Conservation (phyloP, 75 land plant genomes). For the Selaginella tamariscina region DNA sequence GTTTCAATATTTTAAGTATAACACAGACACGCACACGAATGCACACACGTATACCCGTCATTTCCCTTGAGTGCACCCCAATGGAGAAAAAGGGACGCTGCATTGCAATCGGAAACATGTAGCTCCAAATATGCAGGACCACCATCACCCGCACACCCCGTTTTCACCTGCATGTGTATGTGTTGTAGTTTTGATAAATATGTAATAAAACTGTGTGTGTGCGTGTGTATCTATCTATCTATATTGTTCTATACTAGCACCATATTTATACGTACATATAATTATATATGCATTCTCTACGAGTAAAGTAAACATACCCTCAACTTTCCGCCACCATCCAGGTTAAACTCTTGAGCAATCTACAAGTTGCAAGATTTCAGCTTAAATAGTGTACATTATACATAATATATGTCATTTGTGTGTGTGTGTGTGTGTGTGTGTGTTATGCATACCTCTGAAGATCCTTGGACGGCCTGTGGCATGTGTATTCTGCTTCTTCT, state of each 20-base stretch:
- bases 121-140: constrained; percentile 36
- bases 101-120: constrained; percentile 40
- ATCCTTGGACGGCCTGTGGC: neutral
- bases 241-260: no score
- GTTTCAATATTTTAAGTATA: neutral
- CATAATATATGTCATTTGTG: no score
- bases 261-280: neutral
- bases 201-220: neutral
- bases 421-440: no score
- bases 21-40: constrained; percentile 3
- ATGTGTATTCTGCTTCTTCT: neutral
- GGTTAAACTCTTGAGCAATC: constrained; percentile 44
- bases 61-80: constrained; percentile 61
- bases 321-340: constrained; percentile 55
- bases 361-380: constrained; percentile 6
- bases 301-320: no score
- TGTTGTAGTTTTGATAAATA: neutral
- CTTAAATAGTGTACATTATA: neutral
- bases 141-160: constrained; percentile 26
- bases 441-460: neutral
- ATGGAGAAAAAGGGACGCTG: constrained; percentile 51
- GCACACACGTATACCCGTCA: neutral
- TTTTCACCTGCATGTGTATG: constrained; percentile 41
- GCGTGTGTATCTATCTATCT: no score
- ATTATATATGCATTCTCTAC: neutral